Evolutionary conservation across 2,329 filamentous ascomycete genomes (phyloP), one percentile per base, ranked within the genome.

Genomic region (Microsporum audouinii): DNA sequence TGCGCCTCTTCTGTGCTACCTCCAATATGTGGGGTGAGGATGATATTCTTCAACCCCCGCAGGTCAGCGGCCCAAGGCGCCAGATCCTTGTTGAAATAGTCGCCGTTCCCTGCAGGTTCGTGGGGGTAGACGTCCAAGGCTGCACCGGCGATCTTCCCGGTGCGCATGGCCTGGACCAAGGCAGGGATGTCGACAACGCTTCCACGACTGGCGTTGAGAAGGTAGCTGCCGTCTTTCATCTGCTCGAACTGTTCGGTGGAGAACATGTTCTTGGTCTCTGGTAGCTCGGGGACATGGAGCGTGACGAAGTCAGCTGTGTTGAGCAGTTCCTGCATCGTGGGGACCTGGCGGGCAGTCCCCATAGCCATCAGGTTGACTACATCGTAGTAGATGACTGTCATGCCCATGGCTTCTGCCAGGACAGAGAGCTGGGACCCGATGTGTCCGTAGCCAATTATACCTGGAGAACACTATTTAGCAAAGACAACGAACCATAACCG

Each of bases 1-100:
- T 99, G 94, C 3, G 94, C 94, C 77, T 99, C 94, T 76, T 99
- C 94, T 0, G 94, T 99, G 75, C 90, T 96, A 61, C 94, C 94
- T 68, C 94, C 94, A 71, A 99, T 97, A 74, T 99, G 94, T 27
- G 94, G 94, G 1, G 92, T 96, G 57, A 99, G 81, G 67, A 99
- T 95, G 67, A 99, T 80, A 77, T 99, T 99, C 77, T 87, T 94
- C 63, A 97, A 79, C 59, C 82, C 82, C 60, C 89, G 85, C 56
- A 99, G 83, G 64, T 96, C 91, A 70, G 91, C 86, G 33, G 85
- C 87, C 89, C 90, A 99, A 7, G 77, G 66, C 76, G 96, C 96
- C 63, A 99, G 80, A 56, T 83, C 79, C 72, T 84, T 88, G 75
- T 85, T 91, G 80, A 99, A 99, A 77, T 96, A 95, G 71, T 95